Evolutionary conservation across 2,329 filamentous ascomycete species (phyloP).

Genomic region (Apiospora kogelbergensis): DNA sequence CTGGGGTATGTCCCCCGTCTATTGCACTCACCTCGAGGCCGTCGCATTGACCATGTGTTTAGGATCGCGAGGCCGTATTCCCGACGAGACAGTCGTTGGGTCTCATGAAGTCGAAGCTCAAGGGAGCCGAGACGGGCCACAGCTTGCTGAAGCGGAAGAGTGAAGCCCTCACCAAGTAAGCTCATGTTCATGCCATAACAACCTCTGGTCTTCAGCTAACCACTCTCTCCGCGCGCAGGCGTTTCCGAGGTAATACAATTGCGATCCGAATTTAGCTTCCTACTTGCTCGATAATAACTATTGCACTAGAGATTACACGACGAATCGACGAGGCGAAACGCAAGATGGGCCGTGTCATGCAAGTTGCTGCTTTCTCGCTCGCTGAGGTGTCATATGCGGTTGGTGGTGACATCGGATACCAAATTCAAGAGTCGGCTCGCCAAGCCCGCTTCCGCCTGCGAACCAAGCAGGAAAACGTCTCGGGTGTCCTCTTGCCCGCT

Average conservation of each 20-base stretch:
- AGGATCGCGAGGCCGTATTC: conserved; percentile 97
- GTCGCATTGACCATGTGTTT: background rate
- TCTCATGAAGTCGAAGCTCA: conserved; percentile 97
- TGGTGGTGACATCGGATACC: conserved; percentile 92
- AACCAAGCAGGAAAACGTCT: conserved; percentile 98
- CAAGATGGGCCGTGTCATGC: conserved; percentile 99
- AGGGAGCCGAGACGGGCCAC: conserved; percentile 88
- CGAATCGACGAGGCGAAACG: conserved; percentile 98
- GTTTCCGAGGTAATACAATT: conserved; percentile 72
- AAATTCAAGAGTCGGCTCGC: conserved; percentile 95
- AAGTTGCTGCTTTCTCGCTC: conserved; percentile 95
- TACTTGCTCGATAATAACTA: background rate
- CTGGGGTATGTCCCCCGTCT: conserved; percentile 39
- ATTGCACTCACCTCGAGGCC: conserved; percentile 10
- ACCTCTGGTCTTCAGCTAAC: conserved; percentile 15
- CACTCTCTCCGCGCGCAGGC: conserved; percentile 50
- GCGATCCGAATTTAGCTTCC: conserved; percentile 7
- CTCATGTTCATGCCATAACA: conserved; percentile 12
- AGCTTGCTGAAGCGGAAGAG: conserved; percentile 96
- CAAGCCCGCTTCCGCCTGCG: conserved; percentile 89
- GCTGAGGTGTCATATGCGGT: conserved; percentile 98
- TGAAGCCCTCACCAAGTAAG: conserved; percentile 94
- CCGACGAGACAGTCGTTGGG: conserved; percentile 96
- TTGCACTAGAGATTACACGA: conserved; percentile 78
- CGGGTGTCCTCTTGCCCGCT: conserved; percentile 87